Conservation (phyloP, 2,329 filamentous ascomycete genomes). For the Paraconiothyrium sp. region DNA sequence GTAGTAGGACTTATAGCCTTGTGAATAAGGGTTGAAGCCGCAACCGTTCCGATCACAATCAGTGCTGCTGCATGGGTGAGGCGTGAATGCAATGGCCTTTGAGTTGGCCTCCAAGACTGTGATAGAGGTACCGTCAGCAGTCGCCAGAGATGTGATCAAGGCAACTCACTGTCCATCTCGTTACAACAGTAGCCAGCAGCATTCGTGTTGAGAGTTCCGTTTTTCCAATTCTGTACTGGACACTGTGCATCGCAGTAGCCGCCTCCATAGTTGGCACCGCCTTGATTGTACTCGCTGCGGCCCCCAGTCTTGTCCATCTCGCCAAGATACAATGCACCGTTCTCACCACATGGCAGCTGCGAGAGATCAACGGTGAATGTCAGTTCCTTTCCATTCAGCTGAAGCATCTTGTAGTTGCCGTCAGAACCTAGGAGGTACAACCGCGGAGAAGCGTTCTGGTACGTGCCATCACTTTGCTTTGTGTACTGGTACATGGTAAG, state of each 20-base stretch:
- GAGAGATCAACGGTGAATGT: constrained; percentile 40
- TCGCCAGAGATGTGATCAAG: constrained; percentile 31
- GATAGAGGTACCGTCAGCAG: background rate
- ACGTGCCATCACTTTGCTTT: constrained; percentile 27
- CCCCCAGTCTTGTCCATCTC: constrained; percentile 72
- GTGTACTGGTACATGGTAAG: constrained; percentile 31
- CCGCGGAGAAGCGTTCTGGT: constrained; percentile 22
- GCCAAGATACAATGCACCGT: constrained; percentile 74
- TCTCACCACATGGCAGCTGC: constrained; percentile 48
- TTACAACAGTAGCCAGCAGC: constrained; percentile 60
- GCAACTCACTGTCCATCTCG: constrained; percentile 64
- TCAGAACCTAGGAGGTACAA: constrained; percentile 34
- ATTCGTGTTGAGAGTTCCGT: constrained; percentile 51
- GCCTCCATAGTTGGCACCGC: constrained; percentile 64
- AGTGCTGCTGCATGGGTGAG: constrained; percentile 66
- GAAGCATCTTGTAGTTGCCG: constrained; percentile 34
- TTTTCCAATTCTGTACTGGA: constrained; percentile 23
- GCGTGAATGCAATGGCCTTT: constrained; percentile 68
- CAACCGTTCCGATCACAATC: constrained; percentile 72
- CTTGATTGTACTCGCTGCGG: constrained; percentile 55
- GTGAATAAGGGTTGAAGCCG: constrained; percentile 66
- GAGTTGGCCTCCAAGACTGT: constrained; percentile 72
- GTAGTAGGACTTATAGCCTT: constrained; percentile 69
- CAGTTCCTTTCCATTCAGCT: constrained; percentile 34
- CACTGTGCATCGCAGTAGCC: constrained; percentile 19